A percentile compares a stretch with the other conserved stretches of the same genome.
Conservation (phyloP, 1,284 basidiomycete species). For the Exsudoporus floridanus region DNA sequence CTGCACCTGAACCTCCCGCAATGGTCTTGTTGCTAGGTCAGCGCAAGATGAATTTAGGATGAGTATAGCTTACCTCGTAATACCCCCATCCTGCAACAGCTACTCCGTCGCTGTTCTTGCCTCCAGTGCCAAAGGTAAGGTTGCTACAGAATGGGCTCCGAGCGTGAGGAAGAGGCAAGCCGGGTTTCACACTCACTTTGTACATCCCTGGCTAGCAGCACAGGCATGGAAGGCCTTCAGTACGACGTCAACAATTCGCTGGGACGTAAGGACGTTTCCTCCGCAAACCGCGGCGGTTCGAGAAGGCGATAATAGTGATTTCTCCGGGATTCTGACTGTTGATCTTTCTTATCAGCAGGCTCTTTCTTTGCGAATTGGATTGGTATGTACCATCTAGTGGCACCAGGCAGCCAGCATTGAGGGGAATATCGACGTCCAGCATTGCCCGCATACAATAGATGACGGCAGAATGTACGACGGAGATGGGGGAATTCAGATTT, state of each 20-base stretch:
- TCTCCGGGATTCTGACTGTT: conserved; percentile 77
- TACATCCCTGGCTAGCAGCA: conserved; percentile 93
- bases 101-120: conserved; percentile 80
- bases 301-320: conserved; percentile 80
- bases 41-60: neutral
- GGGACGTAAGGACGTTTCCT: conserved; percentile 90
- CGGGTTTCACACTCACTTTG: conserved; percentile 57
- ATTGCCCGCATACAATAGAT: conserved; percentile 96
- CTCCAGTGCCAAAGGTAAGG: conserved; percentile 88
- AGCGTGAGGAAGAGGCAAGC: neutral
- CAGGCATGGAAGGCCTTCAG: conserved; percentile 91
- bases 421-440: conserved; percentile 88
- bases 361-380: neutral
- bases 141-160: conserved; percentile 52
- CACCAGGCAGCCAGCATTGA: conserved; percentile 91
- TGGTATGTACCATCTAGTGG: conserved; percentile 67
- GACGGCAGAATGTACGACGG: conserved; percentile 89
- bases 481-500: conserved; percentile 87
- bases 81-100: conserved; percentile 88
- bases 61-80: conserved; percentile 67
- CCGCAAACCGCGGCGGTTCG: conserved; percentile 89
- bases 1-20: conserved; percentile 91
- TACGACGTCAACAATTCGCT: conserved; percentile 94
- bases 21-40: conserved; percentile 63
- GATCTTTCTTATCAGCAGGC: conserved; percentile 7